Base-by-base conservation (phyloP, 1,284 basidiomycete genomes). In the Melampsora abietis-canadensis region DNA sequence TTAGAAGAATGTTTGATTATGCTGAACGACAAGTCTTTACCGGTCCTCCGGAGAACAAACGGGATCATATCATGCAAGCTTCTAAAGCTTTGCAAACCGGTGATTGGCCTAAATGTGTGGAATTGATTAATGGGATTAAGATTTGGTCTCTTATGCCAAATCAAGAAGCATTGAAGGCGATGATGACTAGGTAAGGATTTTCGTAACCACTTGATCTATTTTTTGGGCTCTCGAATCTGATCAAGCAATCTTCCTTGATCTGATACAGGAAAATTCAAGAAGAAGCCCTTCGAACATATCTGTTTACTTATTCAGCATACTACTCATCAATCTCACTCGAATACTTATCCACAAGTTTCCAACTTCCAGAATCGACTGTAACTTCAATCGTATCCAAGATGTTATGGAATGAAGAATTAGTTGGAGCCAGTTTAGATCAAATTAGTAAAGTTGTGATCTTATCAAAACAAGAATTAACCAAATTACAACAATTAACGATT, bases 51-150 rank as follows among this genome's bases (percentile, higher is more conserved):
- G 96, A 99, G 84, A 98, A 92, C 82, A 98, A 95, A 66, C 86
- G 95, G 59, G 96, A 99, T 82, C 95, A 98, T 83, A 95, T 99
- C 82, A 98, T 98, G 92, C 95, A 98, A 83, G 96, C 96, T 4
- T 92, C 91, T 83, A 96, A 94, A 84, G 94, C 96, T 4, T 84
- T 98, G 72, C 94, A 98, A 84, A 89, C 91, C 77, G 95, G 96
- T 64, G 93, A 98, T 80, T 99, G 96, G 96, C 91, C 95, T 82
- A 89, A 90, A 80, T 96, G 93, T 81, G 88, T 90, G 68, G 92
- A 98, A 81, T 85, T 98, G 68, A 89, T 99, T 77, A 88, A 92
- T 80, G 90, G 90, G 79, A 98, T 98, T 86, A 98, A 97, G 84
- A 94, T 98, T 69, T 98, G 96, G 96, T 89, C 88, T 80, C 84